phyloP scores from a whole-genome alignment of 306 rosid genomes.

The Prunus salicina region DNA sequence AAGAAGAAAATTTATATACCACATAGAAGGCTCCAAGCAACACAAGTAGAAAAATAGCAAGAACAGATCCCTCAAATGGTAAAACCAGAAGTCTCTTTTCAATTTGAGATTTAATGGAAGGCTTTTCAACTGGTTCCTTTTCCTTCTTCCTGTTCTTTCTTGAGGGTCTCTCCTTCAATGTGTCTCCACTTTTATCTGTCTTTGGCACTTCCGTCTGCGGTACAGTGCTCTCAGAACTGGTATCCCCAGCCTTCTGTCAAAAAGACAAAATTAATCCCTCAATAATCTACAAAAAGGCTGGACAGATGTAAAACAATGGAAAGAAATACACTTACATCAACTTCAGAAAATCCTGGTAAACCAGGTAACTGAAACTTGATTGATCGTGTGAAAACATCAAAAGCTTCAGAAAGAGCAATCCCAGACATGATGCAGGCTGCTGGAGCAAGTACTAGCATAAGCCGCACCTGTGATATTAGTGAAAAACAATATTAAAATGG shows the following conservation, averaged over 20 bases:
- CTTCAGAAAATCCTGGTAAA: slow-evolving; percentile 31
- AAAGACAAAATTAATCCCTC: slow-evolving; percentile 25
- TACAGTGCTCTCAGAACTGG: slow-evolving; percentile 46
- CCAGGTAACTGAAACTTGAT: slow-evolving; percentile 89
- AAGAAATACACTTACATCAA: slow-evolving; percentile 44
- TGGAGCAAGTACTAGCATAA: slow-evolving; percentile 98
- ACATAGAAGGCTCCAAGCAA: slow-evolving; percentile 96
- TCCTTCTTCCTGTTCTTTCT: slow-evolving; percentile 80
- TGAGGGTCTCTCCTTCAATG: slow-evolving; percentile 72
- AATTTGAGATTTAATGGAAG: slow-evolving; percentile 52
- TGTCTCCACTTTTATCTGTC: slow-evolving; percentile 61
- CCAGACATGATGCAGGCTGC: slow-evolving; percentile 99
- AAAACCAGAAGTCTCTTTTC: slow-evolving; percentile 90
- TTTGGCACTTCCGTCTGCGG: slow-evolving; percentile 50
- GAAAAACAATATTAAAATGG: slow-evolving; percentile 21
- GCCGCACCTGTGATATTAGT: slow-evolving; percentile 71
- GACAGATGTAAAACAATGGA: slow-evolving; percentile 18
- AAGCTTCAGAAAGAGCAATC: slow-evolving; percentile 96
- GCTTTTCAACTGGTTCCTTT: slow-evolving; percentile 74
- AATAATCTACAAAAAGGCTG: slow-evolving; percentile 18
- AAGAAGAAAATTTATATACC: slow-evolving; percentile 46
- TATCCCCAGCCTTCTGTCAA: slow-evolving; percentile 60
- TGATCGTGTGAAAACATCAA: slow-evolving; percentile 89
- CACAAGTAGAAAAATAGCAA: slow-evolving; percentile 80
- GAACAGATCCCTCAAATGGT: slow-evolving; percentile 78